phyloP scores from a whole-genome alignment of 331 rosid genomes.

The Acacia pycnantha region DNA sequence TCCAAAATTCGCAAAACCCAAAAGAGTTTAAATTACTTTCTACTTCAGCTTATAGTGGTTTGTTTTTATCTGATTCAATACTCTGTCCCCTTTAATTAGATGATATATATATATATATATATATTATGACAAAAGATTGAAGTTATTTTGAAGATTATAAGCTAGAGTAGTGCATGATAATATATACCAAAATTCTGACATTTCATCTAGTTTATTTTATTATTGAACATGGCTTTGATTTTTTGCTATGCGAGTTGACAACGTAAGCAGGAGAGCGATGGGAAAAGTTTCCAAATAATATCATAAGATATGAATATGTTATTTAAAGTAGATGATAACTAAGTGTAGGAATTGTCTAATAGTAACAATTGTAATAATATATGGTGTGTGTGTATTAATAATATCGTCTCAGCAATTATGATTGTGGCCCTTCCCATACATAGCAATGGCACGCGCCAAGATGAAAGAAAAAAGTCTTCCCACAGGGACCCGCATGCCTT shows the following conservation, averaged over 20 bases:
- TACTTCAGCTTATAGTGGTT: not conserved
- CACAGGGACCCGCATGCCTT: constrained; percentile 1
- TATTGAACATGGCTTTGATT: not conserved
- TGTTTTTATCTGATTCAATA: not conserved
- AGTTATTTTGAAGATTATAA: not conserved
- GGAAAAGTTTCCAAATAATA: not conserved
- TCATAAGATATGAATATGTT: not conserved
- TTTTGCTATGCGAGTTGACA: not conserved
- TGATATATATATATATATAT: too few relatives aligned
- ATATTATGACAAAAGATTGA: not conserved
- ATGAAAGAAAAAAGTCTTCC: not conserved
- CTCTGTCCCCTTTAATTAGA: not conserved
- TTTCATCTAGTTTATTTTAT: not conserved
- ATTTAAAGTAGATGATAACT: not conserved
- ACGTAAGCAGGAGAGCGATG: not conserved
- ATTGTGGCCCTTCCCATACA: not conserved
- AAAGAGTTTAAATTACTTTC: not conserved
- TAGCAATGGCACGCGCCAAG: not conserved
- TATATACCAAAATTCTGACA: not conserved
- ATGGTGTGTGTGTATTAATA: not conserved
- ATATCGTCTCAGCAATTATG: not conserved
- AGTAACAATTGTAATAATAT: not conserved
- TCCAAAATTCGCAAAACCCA: not conserved
- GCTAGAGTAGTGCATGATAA: too few relatives aligned
- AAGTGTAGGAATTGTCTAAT: not conserved